Percentiles rank a stretch among this genome's conserved stretches.
These are phyloP conservation scores for Alternaria tenuissima DNA, from an alignment of 2,329 filamentous ascomycete genomes.

Conservation along the genomic window DNA sequence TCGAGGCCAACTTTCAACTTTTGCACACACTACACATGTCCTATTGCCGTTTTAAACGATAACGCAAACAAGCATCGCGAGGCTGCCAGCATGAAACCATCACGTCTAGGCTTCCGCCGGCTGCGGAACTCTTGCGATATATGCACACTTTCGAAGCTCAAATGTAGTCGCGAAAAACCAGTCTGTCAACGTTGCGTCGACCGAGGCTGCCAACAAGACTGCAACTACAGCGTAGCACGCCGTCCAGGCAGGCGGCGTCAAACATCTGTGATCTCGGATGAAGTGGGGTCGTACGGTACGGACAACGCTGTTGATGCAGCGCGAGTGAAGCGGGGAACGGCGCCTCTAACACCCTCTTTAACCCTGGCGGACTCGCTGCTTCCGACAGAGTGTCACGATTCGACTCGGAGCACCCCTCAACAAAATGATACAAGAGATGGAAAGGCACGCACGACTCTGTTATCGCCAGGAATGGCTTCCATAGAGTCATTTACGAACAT, in stretches of 20 bases:
- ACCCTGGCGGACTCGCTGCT: neutral
- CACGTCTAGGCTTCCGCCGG: neutral
- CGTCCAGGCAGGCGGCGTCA: neutral
- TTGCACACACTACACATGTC: neutral
- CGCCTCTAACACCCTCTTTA: neutral
- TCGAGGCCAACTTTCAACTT: neutral
- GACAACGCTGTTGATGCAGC: neutral
- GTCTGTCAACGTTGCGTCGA: conserved; percentile 1
- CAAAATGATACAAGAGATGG: neutral
- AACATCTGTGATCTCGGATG: conserved; percentile 1
- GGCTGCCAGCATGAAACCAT: neutral
- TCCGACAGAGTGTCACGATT: neutral
- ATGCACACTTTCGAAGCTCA: conserved; percentile 1
- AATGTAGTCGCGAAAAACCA: conserved; percentile 1
- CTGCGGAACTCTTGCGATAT: conserved; percentile 4
- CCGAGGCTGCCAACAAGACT: conserved; percentile 1
- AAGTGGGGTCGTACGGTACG: neutral
- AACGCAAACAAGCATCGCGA: neutral
- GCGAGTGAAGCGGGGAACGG: neutral
- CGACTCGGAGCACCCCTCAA: neutral
- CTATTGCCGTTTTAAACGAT: neutral
- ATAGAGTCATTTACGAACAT: neutral
- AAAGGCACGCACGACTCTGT: neutral
- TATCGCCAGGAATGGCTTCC: neutral
- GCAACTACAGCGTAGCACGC: neutral